phyloP scores from a whole-genome alignment of 441 rosid genomes.

The Gossypium davidsonii region DNA sequence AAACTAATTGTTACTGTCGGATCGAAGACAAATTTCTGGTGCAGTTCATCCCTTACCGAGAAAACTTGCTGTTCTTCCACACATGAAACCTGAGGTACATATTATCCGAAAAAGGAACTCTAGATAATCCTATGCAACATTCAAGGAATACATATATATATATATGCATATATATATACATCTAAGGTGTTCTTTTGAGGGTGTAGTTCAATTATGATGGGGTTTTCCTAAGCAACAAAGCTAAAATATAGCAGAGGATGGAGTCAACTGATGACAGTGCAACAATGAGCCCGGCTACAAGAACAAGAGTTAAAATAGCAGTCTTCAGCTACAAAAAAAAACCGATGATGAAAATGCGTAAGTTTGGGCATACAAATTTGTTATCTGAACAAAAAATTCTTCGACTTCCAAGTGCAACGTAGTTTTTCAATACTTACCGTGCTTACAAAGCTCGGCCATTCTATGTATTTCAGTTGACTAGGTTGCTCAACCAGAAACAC shows the following conservation, averaged over 20 bases:
- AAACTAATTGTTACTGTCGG: neutral
- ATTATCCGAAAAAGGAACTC: neutral
- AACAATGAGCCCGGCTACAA: slow-evolving; percentile 68
- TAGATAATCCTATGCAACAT: neutral
- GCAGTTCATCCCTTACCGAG: neutral
- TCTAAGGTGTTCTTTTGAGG: neutral
- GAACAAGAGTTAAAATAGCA: slow-evolving; percentile 61
- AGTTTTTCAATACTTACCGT: slow-evolving; percentile 39
- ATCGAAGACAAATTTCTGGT: neutral
- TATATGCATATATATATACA: neutral
- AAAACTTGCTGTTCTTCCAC: neutral
- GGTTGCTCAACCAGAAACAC: slow-evolving; percentile 51
- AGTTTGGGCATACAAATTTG: neutral
- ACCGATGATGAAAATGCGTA: slow-evolving; percentile 5
- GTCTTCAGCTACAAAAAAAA: slow-evolving; percentile 65
- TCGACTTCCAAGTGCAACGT: neutral
- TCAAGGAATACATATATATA: neutral
- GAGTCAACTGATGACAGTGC: slow-evolving; percentile 70
- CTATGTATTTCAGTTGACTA: slow-evolving; percentile 66
- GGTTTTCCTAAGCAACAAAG: slow-evolving; percentile 48
- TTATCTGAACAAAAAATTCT: neutral
- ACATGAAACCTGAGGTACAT: neutral
- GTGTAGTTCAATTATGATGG: slow-evolving; percentile 23
- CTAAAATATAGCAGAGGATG: slow-evolving; percentile 50
- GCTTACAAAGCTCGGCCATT: slow-evolving; percentile 76